Evolutionary conservation across 1,284 basidiomycete species (phyloP), one percentile per base, ranked within the genome.

Genomic region (Cutaneotrichosporon spelunceum): DNA sequence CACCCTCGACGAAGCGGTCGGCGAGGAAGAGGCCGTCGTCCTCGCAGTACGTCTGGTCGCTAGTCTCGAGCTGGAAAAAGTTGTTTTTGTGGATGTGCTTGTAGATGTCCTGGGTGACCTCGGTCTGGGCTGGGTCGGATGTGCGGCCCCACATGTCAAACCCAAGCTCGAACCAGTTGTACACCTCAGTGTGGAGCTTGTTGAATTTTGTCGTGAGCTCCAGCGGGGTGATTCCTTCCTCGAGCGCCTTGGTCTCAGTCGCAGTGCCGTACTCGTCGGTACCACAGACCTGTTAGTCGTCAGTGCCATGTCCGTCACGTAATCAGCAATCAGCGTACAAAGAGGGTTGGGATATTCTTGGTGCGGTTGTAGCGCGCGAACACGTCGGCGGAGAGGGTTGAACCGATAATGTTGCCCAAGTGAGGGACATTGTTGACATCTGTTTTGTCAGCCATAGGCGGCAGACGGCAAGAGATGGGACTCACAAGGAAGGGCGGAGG

Each of bases 181-280:
- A 99, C 3, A 94, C 94, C 70, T 92, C 89, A 60, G 87, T 88
- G 72, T 99, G 95, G 14, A 97, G 82, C 30, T 85, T 83, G 74
- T 95, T 83, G 78, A 98, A 98, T 81, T 97, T 96, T 80, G 96
- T 92, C 77, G 93, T 96, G 4, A 99, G 84, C 73, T 90, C 87
- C 68, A 85, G 83, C 0, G 96, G 93, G 8, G 90, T 87, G 27
- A 98, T 82, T 1, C 89, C 88, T 77, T 99, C 96, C 77, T 98
- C 96, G 62, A 97, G 79, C 4, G 95, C 96, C 71, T 80, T 80
- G 42, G 94, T 98, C 83, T 99, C 95, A 1, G 96, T 97, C 0
- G 95, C 95, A 2, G 95, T 99, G 34, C 95, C 95, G 72, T 99
- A 99, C 80, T 99, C 95, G 76, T 99, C 95, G 6, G 96, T 99